These are phyloP conservation scores for Colletotrichum salicis DNA, from an alignment of 2,329 filamentous ascomycete species.

Conservation along the genomic window DNA sequence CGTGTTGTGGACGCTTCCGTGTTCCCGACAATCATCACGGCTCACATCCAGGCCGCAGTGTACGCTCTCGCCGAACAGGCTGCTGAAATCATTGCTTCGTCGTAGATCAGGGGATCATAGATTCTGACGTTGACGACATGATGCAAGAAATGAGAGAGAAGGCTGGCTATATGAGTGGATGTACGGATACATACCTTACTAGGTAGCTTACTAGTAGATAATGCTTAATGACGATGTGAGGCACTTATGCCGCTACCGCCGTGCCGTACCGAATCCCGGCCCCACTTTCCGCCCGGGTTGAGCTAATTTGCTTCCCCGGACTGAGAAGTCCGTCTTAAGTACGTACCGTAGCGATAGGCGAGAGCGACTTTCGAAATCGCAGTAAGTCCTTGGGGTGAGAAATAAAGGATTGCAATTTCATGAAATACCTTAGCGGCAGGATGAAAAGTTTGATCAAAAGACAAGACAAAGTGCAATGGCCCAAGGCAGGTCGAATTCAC, in stretches of 20 bases:
- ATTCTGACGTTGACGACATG: not conserved
- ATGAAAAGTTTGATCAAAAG: not conserved
- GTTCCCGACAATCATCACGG: constrained; percentile 44
- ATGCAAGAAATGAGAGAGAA: not conserved
- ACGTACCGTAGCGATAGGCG: not conserved
- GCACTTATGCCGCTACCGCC: not conserved
- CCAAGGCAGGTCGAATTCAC: not conserved
- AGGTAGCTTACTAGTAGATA: too few species aligned
- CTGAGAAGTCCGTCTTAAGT: not conserved
- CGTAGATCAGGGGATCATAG: not conserved
- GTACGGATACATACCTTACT: not conserved
- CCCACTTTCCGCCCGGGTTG: not conserved
- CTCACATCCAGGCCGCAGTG: constrained; percentile 59
- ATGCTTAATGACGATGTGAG: not conserved
- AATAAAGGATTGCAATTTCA: not conserved
- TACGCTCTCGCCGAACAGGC: constrained; percentile 70
- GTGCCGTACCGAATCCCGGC: too few species aligned
- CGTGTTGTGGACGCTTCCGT: constrained; percentile 52
- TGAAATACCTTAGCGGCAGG: not conserved
- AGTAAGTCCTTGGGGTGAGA: not conserved
- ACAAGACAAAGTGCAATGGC: not conserved
- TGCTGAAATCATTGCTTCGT: constrained; percentile 60
- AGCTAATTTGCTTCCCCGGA: too few species aligned
- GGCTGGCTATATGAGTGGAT: not conserved
- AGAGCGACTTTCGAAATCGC: not conserved